Evolutionary conservation across 768 basidiomycete species (phyloP).

Genomic region (Naganishia vishniacii): DNA sequence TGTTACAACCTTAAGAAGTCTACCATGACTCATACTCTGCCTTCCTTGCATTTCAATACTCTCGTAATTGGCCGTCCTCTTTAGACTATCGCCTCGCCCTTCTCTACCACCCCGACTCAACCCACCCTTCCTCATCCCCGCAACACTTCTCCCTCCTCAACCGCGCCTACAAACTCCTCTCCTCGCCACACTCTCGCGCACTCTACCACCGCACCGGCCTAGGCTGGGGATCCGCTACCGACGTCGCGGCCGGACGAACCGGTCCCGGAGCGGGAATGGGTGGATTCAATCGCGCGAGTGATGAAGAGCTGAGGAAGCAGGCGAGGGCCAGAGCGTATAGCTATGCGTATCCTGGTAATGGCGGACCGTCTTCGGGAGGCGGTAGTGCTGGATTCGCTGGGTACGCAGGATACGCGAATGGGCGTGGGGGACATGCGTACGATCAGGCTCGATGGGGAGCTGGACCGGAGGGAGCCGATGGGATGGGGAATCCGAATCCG

Average conservation of each 20-base stretch:
- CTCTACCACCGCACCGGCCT: constrained; percentile 39
- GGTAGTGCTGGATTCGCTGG: constrained; percentile 32
- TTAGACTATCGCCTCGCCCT: constrained; percentile 47
- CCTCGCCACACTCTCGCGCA: constrained; percentile 31
- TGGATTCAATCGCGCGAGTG: constrained; percentile 36
- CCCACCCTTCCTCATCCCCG: constrained; percentile 40
- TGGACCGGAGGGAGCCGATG: constrained; percentile 7
- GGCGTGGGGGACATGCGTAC: constrained; percentile 11
- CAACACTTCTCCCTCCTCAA: constrained; percentile 40
- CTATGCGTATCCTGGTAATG: constrained; percentile 28
- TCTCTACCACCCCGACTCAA: constrained; percentile 47
- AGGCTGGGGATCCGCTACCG: constrained; percentile 33
- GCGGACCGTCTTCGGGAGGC: constrained; percentile 23
- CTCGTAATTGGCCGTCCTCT: too few relatives aligned
- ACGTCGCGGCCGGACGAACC: constrained; percentile 10
- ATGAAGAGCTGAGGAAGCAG: constrained; percentile 32
- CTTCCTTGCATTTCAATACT: too few relatives aligned
- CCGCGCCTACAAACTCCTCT: constrained; percentile 43
- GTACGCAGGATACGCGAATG: constrained; percentile 22
- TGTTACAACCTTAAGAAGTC: too few relatives aligned
- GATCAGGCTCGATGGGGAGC: constrained; percentile 14
- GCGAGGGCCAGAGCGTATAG: constrained; percentile 28
- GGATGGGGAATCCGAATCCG: constrained; percentile 9
- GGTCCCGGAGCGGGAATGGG: not conserved
- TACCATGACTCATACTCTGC: too few relatives aligned